Evolutionary conservation across 306 rosid species (phyloP).

Genomic region (Prunus davidiana): DNA sequence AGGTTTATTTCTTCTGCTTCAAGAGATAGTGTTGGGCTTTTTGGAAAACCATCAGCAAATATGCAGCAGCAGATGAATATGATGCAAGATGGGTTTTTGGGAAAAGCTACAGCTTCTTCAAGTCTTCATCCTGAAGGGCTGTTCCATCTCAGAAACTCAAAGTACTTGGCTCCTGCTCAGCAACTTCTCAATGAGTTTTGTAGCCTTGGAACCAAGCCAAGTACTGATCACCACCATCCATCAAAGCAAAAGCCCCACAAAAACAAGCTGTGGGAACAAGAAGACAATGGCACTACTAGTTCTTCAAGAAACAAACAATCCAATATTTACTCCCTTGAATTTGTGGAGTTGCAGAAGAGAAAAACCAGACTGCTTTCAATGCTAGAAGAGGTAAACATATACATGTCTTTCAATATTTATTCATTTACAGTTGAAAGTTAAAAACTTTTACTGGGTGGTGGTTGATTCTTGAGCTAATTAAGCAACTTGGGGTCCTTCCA

Average conservation of each 20-base stretch:
- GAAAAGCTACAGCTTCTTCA: constrained; percentile 7
- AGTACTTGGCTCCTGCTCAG: constrained; percentile 64
- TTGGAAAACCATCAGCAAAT: constrained; percentile 3
- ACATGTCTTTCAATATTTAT: neutral
- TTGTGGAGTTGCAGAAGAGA: constrained; percentile 82
- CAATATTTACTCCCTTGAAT: constrained; percentile 58
- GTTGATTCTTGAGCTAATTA: constrained; percentile 41
- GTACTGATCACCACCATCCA: constrained; percentile 2
- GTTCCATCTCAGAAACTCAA: constrained; percentile 55
- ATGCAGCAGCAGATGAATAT: constrained; percentile 17
- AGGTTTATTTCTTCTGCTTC: neutral
- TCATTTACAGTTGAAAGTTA: neutral
- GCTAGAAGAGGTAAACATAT: constrained; percentile 82
- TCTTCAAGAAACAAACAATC: constrained; percentile 48
- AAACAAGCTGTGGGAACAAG: constrained; percentile 52
- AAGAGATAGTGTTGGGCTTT: neutral
- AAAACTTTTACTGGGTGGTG: constrained; percentile 11
- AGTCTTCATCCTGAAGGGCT: constrained; percentile 28
- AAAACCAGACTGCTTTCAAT: constrained; percentile 81
- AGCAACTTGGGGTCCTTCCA: constrained; percentile 48
- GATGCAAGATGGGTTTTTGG: too few relatives aligned
- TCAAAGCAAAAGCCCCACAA: constrained; percentile 43
- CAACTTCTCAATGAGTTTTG: constrained; percentile 84
- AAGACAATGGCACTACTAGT: constrained; percentile 19
- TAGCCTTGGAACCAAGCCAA: constrained; percentile 58